Evolutionary conservation across 768 basidiomycete genomes (phyloP).

Genomic region (Cubamyces sp.): DNA sequence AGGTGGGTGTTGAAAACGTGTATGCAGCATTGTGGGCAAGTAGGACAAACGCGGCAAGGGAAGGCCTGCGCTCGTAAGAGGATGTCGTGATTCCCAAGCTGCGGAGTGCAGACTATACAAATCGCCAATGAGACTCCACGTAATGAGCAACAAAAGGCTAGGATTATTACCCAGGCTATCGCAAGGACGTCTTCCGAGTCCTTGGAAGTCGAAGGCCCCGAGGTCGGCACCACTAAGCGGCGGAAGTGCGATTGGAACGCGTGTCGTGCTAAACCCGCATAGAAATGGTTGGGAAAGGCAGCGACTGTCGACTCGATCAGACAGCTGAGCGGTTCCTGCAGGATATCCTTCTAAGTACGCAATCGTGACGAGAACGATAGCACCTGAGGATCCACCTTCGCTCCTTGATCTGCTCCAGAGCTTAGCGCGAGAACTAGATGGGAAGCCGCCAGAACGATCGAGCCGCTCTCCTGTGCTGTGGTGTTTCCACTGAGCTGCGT

Average conservation of each 20-base stretch:
- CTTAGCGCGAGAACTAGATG: conserved; percentile 1
- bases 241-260: conserved; percentile 30
- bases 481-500: conserved; percentile 11
- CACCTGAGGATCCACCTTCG: conserved; percentile 3
- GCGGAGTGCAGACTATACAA: conserved; percentile 16
- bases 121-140: background rate
- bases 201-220: background rate
- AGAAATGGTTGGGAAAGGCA: conserved; percentile 17
- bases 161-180: conserved; percentile 18
- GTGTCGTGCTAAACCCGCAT: conserved; percentile 16
- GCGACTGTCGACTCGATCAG: conserved; percentile 13
- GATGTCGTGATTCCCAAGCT: conserved; percentile 31
- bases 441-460: conserved; percentile 13
- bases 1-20: conserved; percentile 13
- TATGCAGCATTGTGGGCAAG: conserved; percentile 29
- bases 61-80: conserved; percentile 9
- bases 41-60: conserved; percentile 31
- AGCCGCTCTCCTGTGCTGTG: conserved; percentile 7
- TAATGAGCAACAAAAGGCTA: background rate
- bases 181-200: conserved; percentile 1
- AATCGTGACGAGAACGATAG: background rate
- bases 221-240: conserved; percentile 21
- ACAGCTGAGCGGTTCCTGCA: conserved; percentile 20
- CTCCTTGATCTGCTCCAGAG: conserved; percentile 6
- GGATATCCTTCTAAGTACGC: background rate